Evolutionary conservation across 805 yeast species (phyloP).

Genomic region (Kluyveromyces siamensis): DNA sequence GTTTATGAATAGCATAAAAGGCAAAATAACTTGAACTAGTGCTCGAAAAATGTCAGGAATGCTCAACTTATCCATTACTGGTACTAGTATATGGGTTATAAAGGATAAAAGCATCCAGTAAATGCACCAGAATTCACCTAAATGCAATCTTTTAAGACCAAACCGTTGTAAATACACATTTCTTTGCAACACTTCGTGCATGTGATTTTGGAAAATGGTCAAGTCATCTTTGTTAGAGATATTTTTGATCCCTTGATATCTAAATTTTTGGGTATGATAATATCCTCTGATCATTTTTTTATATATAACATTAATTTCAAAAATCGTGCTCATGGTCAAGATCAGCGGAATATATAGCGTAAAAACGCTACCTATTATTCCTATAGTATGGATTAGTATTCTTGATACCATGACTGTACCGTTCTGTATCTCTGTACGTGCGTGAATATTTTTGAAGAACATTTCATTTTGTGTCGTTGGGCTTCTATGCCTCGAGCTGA

Average conservation of each 20-base stretch:
- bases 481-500: too few relatives aligned
- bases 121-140: conserved; percentile 1
- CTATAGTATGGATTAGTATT: not conserved
- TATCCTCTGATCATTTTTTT: not conserved
- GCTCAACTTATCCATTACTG: not conserved
- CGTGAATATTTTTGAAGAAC: too few relatives aligned
- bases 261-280: not conserved
- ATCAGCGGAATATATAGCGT: not conserved
- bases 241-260: not conserved
- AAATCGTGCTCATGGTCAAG: not conserved
- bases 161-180: not conserved
- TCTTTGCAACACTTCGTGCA: not conserved
- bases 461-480: too few relatives aligned
- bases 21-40: not conserved
- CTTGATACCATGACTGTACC: too few relatives aligned
- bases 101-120: conserved; percentile 1
- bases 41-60: not conserved
- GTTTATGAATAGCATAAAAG: not conserved
- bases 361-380: not conserved
- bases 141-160: conserved; percentile 1
- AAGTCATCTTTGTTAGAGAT: not conserved
- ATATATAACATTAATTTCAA: not conserved
- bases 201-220: not conserved
- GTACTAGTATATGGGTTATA: not conserved
- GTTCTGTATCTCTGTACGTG: too few relatives aligned